These are phyloP conservation scores for Sugiyamaella sp. DNA, from an alignment of 1,139 yeast genomes.

Conservation along the genomic window DNA sequence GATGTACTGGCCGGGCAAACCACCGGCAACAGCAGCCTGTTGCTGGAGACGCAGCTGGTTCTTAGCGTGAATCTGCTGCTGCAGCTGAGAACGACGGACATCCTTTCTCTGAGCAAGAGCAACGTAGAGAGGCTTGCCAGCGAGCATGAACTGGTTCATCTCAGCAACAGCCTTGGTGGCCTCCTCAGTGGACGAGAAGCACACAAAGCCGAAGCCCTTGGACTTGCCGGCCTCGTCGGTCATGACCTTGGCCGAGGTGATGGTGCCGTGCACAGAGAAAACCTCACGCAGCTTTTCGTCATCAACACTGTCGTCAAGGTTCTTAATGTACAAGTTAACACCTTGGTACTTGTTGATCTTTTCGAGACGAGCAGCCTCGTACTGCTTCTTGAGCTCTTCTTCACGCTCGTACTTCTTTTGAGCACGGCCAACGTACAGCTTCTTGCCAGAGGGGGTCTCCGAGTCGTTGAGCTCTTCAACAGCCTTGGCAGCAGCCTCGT, in stretches of 20 bases:
- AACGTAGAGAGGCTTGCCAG: slow-evolving; percentile 96
- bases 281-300: slow-evolving; percentile 92
- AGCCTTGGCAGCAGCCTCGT: slow-evolving; percentile 87
- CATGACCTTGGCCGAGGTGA: slow-evolving; percentile 97
- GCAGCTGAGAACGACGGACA: slow-evolving; percentile 95
- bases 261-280: slow-evolving; percentile 90
- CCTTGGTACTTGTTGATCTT: slow-evolving; percentile 84
- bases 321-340: slow-evolving; percentile 94
- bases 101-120: slow-evolving; percentile 99
- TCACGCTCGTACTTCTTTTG: slow-evolving; percentile 98
- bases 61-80: slow-evolving; percentile 98
- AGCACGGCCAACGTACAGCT: slow-evolving; percentile 96
- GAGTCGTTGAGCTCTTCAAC: slow-evolving; percentile 89
- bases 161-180: slow-evolving; percentile 98
- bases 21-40: slow-evolving; percentile 80
- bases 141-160: slow-evolving; percentile 97
- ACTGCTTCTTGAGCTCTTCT: slow-evolving; percentile 92
- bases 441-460: slow-evolving; percentile 85
- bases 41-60: slow-evolving; percentile 92
- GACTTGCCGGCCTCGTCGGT: slow-evolving; percentile 93
- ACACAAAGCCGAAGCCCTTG: slow-evolving; percentile 97
- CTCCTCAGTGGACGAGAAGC: slow-evolving; percentile 98
- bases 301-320: slow-evolving; percentile 90
- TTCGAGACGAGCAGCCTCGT: slow-evolving; percentile 59
- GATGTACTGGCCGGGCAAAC: slow-evolving; percentile 93